These are phyloP conservation scores for Mycena sanguinolenta DNA, from an alignment of 768 basidiomycete genomes.

Conservation along the genomic window DNA sequence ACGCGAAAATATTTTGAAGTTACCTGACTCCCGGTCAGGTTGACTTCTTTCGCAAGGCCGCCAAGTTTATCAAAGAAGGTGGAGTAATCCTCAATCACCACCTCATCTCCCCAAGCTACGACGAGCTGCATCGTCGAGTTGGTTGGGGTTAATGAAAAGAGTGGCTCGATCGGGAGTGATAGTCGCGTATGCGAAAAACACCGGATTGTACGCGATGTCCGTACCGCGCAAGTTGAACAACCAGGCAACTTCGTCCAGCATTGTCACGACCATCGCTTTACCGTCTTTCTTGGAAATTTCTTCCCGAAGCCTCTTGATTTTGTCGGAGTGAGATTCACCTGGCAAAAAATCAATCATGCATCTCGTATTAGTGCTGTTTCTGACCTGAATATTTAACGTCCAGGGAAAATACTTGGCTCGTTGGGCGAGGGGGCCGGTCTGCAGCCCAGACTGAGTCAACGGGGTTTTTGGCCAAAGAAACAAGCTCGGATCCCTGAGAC, in stretches of 20 bases:
- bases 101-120: conserved; percentile 66
- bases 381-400: conserved; percentile 80
- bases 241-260: conserved; percentile 97
- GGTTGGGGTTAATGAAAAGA: conserved; percentile 77
- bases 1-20: conserved; percentile 19
- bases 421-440: conserved; percentile 77
- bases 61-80: conserved; percentile 75
- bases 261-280: conserved; percentile 85
- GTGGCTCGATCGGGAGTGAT: conserved; percentile 70
- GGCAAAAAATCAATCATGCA: background rate
- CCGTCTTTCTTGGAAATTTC: conserved; percentile 72
- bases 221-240: conserved; percentile 92
- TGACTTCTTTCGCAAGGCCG: conserved; percentile 54
- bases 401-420: conserved; percentile 75
- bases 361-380: too few relatives aligned
- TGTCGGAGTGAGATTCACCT: conserved; percentile 67
- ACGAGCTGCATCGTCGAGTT: conserved; percentile 58
- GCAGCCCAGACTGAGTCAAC: conserved; percentile 84
- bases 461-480: conserved; percentile 77
- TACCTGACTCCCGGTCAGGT: conserved; percentile 51
- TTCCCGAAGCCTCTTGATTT: conserved; percentile 76
- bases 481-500: conserved; percentile 68
- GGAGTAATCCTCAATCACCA: conserved; percentile 80
- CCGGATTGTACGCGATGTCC: conserved; percentile 91
- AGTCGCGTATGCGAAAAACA: conserved; percentile 94